Conservation (phyloP, 306 rosid genomes). For the Dryas alaskensis region DNA sequence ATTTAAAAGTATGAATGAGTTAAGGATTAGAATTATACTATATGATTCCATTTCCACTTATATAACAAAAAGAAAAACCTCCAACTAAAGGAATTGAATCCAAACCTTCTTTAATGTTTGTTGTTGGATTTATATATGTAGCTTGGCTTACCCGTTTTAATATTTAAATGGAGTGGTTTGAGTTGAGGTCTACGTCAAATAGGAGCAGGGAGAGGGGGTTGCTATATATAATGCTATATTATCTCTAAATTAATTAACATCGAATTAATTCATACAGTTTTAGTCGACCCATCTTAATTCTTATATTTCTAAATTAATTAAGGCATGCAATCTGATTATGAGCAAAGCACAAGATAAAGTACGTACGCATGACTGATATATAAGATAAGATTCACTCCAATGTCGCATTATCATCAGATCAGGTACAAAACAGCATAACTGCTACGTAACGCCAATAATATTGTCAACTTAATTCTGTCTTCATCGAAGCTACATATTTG, state of each 20-base stretch:
- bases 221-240: too few species aligned
- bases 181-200: neutral
- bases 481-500: too few species aligned
- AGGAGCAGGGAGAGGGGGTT: neutral
- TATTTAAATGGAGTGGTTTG: slow-evolving; percentile 13
- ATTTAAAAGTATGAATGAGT: too few species aligned
- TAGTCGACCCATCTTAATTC: neutral
- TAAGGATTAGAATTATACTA: too few species aligned
- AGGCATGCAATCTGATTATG: neutral
- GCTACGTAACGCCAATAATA: neutral
- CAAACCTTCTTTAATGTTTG: neutral
- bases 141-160: neutral
- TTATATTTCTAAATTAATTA: neutral
- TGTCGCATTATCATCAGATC: neutral
- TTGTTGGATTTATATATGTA: neutral
- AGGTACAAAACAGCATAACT: neutral
- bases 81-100: neutral
- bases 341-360: neutral
- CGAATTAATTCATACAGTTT: neutral
- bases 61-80: neutral
- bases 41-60: too few species aligned
- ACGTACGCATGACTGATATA: neutral
- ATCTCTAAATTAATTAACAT: neutral
- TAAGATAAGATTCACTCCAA: neutral
- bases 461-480: too few species aligned